Evolutionary conservation across 1,139 yeast species (phyloP).

Genomic region (Suhomyces terraborum): DNA sequence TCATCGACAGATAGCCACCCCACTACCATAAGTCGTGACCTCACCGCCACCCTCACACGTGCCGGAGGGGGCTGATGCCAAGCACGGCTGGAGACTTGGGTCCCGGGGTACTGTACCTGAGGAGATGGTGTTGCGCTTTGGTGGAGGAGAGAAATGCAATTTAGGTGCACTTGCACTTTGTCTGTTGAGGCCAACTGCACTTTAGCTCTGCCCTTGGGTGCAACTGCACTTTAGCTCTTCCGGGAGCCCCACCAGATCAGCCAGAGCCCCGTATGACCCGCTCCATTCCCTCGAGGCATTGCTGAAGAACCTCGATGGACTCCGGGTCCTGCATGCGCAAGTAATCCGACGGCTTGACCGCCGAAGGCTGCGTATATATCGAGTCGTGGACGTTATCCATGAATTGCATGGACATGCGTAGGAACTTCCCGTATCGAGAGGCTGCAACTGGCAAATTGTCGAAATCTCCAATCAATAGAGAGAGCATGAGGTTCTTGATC

Average conservation of each 20-base stretch:
- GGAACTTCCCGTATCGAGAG: conserved; percentile 29
- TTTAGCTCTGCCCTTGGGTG: no score
- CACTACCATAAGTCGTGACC: no score
- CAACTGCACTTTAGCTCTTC: no score
- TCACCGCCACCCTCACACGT: no score
- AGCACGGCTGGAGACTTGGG: no score
- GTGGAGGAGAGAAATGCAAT: no score
- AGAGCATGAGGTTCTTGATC: conserved; percentile 37
- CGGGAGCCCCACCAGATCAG: no score
- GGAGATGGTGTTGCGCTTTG: no score
- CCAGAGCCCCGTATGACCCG: background rate
- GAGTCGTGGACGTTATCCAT: conserved; percentile 31
- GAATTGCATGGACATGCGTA: conserved; percentile 27
- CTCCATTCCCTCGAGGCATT: conserved; percentile 29
- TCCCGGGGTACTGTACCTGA: no score
- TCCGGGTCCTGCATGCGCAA: conserved; percentile 14
- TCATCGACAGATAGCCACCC: background rate
- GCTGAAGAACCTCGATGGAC: conserved; percentile 18
- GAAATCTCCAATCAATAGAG: conserved; percentile 33
- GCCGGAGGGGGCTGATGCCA: no score
- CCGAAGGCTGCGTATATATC: conserved; percentile 16
- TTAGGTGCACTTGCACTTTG: no score
- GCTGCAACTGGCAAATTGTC: conserved; percentile 30
- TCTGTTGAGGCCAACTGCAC: no score
- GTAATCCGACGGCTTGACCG: conserved; percentile 18